Evolutionary conservation across 2,329 filamentous ascomycete species (phyloP).

Genomic region (Fusarium tuaranense): DNA sequence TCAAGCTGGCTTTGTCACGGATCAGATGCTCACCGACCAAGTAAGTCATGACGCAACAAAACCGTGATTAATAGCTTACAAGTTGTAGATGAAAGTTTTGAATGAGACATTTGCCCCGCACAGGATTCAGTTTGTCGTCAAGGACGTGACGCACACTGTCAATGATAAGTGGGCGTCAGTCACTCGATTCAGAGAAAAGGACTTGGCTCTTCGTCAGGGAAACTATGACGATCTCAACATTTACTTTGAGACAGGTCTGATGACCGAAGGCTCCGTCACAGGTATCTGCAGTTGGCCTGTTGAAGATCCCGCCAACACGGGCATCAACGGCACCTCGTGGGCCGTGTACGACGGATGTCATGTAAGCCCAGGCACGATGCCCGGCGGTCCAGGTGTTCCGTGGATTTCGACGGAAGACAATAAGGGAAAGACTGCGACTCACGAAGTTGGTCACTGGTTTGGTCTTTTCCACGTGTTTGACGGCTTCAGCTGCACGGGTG

Average conservation of each 20-base stretch:
- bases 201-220: conserved; percentile 57
- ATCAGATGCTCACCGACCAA: conserved; percentile 2
- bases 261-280: conserved; percentile 54
- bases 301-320: conserved; percentile 44
- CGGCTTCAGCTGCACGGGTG: conserved; percentile 49
- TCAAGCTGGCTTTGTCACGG: not conserved
- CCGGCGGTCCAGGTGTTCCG: conserved; percentile 47
- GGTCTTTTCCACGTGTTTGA: conserved; percentile 62
- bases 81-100: conserved; percentile 44
- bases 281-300: conserved; percentile 56
- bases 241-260: conserved; percentile 56
- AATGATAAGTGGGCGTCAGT: conserved; percentile 58
- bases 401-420: conserved; percentile 45
- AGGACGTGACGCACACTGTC: conserved; percentile 55
- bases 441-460: conserved; percentile 63
- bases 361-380: conserved; percentile 52
- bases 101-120: conserved; percentile 57
- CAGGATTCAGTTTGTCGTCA: conserved; percentile 57
- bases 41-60: not conserved
- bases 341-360: conserved; percentile 51
- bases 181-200: conserved; percentile 55
- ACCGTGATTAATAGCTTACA: not conserved
- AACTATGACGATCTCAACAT: conserved; percentile 58
- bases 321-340: conserved; percentile 49
- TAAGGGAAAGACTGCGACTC: conserved; percentile 49